Evolutionary conservation across 345 rosid species (phyloP).

Genomic region (Salix arbutifolia): DNA sequence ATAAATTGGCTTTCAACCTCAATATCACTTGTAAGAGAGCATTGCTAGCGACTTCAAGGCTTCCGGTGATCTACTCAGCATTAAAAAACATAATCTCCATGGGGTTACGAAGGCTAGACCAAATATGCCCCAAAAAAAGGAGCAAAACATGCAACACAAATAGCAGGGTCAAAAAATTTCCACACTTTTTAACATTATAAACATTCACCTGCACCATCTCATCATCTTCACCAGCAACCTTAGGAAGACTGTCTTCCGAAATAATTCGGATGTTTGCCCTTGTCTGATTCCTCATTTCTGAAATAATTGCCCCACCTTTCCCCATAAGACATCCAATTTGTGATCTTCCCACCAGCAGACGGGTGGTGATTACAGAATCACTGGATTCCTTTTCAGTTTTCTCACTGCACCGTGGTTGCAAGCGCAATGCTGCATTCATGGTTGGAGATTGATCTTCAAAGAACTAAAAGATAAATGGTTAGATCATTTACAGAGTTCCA

Average conservation of each 20-base stretch:
- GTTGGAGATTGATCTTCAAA: slow-evolving; percentile 32
- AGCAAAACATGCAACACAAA: neutral
- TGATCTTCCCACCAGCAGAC: slow-evolving; percentile 31
- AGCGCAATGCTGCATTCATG: slow-evolving; percentile 28
- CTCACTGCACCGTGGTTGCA: slow-evolving; percentile 38
- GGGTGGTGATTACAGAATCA: slow-evolving; percentile 35
- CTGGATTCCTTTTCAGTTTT: slow-evolving; percentile 32
- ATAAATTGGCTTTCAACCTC: slow-evolving; percentile 34
- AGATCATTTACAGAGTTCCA: neutral
- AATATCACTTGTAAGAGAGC: slow-evolving; percentile 29
- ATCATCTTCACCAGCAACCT: slow-evolving; percentile 31
- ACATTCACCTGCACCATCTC: slow-evolving; percentile 36
- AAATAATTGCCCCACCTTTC: slow-evolving; percentile 35
- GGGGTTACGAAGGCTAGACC: neutral
- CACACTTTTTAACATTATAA: neutral
- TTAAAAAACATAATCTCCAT: neutral
- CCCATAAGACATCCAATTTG: slow-evolving; percentile 39
- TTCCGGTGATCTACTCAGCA: slow-evolving; percentile 29
- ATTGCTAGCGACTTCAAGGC: slow-evolving; percentile 32
- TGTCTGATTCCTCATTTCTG: slow-evolving; percentile 33
- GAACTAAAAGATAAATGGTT: slow-evolving; percentile 9
- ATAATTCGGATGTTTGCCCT: slow-evolving; percentile 33
- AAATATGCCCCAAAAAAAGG: neutral
- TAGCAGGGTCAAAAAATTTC: neutral
- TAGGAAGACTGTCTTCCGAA: slow-evolving; percentile 28